phyloP scores from a whole-genome alignment of 2,329 filamentous ascomycete genomes.

The Stagonosporopsis tanaceti region DNA sequence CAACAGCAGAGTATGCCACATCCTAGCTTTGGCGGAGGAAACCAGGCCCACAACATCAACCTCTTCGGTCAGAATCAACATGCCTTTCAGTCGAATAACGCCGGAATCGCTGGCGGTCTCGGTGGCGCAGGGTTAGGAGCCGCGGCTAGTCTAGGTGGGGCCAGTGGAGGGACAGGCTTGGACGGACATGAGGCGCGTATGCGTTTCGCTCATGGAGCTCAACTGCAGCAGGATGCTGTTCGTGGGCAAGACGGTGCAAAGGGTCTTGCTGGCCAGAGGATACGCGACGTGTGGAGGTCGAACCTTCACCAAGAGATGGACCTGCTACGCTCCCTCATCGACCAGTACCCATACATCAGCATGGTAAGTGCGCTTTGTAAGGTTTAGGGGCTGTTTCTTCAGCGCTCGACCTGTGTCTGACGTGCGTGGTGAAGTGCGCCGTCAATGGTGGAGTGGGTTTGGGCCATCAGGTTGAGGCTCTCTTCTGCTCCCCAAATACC shows the following conservation, averaged over 20 bases:
- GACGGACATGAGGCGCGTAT: constrained; percentile 88
- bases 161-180: constrained; percentile 69
- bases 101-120: constrained; percentile 59
- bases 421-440: constrained; percentile 21
- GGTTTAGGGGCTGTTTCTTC: not conserved
- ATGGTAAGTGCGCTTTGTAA: constrained; percentile 72
- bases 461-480: constrained; percentile 17
- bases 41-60: constrained; percentile 69
- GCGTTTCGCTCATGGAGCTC: constrained; percentile 80
- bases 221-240: constrained; percentile 58
- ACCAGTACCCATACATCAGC: constrained; percentile 93
- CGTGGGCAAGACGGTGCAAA: constrained; percentile 64
- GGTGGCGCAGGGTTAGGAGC: constrained; percentile 67
- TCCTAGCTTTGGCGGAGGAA: constrained; percentile 67
- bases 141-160: constrained; percentile 59
- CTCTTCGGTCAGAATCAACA: constrained; percentile 55
- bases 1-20: constrained; percentile 64
- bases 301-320: constrained; percentile 94
- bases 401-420: constrained; percentile 14
- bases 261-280: constrained; percentile 72
- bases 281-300: constrained; percentile 95
- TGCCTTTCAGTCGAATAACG: constrained; percentile 60
- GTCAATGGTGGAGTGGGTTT: constrained; percentile 14
- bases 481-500: not conserved
- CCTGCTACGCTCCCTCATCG: constrained; percentile 79